phyloP scores from a whole-genome alignment of 164 flowering plant genomes.

The Magnolia changhungtana region DNA sequence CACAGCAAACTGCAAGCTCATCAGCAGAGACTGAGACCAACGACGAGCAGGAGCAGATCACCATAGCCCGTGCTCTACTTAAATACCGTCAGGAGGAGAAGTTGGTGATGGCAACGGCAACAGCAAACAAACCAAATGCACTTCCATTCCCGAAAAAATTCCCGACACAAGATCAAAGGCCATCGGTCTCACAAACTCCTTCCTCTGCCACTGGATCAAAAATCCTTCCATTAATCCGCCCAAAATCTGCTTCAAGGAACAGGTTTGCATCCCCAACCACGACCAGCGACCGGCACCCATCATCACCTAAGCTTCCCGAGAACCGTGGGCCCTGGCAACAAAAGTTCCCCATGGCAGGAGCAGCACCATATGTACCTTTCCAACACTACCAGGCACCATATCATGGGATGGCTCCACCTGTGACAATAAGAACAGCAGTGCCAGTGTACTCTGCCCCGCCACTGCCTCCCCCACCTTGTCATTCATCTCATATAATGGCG shows the following conservation, averaged over 20 bases:
- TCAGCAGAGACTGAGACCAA: conserved; percentile 63
- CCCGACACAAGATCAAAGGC: conserved; percentile 43
- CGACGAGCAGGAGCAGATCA: conserved; percentile 88
- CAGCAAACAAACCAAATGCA: conserved; percentile 29
- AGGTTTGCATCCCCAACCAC: conserved; percentile 21
- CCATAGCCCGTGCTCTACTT: conserved; percentile 78
- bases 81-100: conserved; percentile 72
- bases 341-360: conserved; percentile 60
- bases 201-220: conserved; percentile 62
- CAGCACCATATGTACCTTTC: conserved; percentile 70
- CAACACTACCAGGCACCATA: conserved; percentile 49
- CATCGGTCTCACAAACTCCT: conserved; percentile 59
- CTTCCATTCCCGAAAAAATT: conserved; percentile 57
- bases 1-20: conserved; percentile 59
- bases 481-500: conserved; percentile 36
- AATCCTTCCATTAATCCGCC: conserved; percentile 80
- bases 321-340: conserved; percentile 33
- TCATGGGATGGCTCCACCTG: conserved; percentile 76
- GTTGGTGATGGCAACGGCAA: conserved; percentile 37
- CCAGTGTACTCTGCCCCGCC: conserved; percentile 87
- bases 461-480: conserved; percentile 31
- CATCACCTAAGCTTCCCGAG: conserved; percentile 31
- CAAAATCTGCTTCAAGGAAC: conserved; percentile 40
- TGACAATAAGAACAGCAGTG: conserved; percentile 70
- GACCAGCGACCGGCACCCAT: conserved; percentile 19